phyloP scores from a whole-genome alignment of 2,329 filamentous ascomycete species.

The Periconia sp. region DNA sequence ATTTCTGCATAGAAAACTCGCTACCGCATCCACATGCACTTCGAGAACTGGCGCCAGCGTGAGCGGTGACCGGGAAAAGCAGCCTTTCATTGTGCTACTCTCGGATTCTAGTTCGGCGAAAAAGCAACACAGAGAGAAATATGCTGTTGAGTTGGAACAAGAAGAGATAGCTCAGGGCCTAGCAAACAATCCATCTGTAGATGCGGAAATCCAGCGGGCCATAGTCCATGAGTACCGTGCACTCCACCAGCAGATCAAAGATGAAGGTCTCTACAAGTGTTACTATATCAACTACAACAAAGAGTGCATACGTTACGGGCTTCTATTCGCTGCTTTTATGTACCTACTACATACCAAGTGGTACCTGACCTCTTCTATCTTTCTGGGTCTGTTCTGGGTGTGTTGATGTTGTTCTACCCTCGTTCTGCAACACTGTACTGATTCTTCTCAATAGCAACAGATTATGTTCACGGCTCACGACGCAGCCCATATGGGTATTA shows the following conservation, averaged over 20 bases:
- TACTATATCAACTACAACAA: constrained; percentile 60
- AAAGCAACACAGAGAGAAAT: constrained; percentile 27
- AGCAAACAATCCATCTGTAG: constrained; percentile 53
- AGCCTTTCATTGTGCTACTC: constrained; percentile 9
- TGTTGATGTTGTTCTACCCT: constrained; percentile 12
- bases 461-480: constrained; percentile 71
- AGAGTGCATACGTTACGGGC: constrained; percentile 58
- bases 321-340: constrained; percentile 55
- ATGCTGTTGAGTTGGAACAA: constrained; percentile 37
- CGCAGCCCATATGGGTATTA: constrained; percentile 65
- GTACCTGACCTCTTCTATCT: constrained; percentile 60
- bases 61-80: constrained; percentile 23
- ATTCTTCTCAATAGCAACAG: constrained; percentile 55
- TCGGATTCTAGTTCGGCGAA: constrained; percentile 14
- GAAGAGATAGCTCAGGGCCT: constrained; percentile 42
- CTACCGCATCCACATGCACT: constrained; percentile 21
- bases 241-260: constrained; percentile 58
- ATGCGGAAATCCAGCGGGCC: constrained; percentile 55
- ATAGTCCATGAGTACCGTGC: constrained; percentile 59
- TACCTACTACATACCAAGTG: constrained; percentile 53
- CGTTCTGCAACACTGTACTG: constrained; percentile 5
- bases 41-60: constrained; percentile 13
- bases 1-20: constrained; percentile 29
- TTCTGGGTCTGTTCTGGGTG: constrained; percentile 65
- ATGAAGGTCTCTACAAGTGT: constrained; percentile 61